Percentiles rank a stretch among this genome's conserved stretches.
These are phyloP conservation scores for Rhinocladiella similis DNA, from an alignment of 2,329 filamentous ascomycete genomes.

Conservation along the genomic window DNA sequence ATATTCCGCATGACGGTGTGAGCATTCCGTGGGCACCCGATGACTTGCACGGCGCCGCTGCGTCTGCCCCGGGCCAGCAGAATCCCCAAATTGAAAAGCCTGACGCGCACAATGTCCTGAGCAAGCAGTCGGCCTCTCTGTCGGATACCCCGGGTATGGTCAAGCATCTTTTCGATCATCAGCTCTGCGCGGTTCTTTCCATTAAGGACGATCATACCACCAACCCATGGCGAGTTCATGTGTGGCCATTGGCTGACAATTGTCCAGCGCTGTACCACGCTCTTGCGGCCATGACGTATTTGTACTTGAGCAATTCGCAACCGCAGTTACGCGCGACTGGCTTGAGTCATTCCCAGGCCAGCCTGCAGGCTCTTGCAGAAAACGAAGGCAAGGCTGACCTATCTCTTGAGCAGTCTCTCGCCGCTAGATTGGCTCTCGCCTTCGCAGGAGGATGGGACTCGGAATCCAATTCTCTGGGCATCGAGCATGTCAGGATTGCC, in stretches of 20 bases:
- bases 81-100: not conserved
- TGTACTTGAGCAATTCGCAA: not conserved
- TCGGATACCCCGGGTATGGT: not conserved
- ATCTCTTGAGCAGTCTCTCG: not conserved
- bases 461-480: not conserved
- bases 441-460: conserved; percentile 4
- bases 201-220: conserved; percentile 5
- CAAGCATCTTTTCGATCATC: conserved; percentile 2
- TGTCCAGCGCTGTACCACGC: conserved; percentile 5
- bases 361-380: not conserved
- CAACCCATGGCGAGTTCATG: conserved; percentile 2
- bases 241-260: conserved; percentile 5
- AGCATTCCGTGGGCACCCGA: not conserved
- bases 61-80: not conserved
- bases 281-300: conserved; percentile 4
- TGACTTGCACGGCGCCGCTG: not conserved
- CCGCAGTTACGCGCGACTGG: not conserved
- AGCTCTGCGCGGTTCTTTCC: conserved; percentile 4
- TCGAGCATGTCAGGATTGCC: conserved; percentile 1
- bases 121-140: not conserved
- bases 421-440: conserved; percentile 1
- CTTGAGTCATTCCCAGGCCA: not conserved
- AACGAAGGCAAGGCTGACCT: not conserved
- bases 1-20: not conserved
- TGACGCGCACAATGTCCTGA: not conserved